These are phyloP conservation scores for Rosa persica DNA, from an alignment of 306 rosid genomes.

Conservation along the genomic window DNA sequence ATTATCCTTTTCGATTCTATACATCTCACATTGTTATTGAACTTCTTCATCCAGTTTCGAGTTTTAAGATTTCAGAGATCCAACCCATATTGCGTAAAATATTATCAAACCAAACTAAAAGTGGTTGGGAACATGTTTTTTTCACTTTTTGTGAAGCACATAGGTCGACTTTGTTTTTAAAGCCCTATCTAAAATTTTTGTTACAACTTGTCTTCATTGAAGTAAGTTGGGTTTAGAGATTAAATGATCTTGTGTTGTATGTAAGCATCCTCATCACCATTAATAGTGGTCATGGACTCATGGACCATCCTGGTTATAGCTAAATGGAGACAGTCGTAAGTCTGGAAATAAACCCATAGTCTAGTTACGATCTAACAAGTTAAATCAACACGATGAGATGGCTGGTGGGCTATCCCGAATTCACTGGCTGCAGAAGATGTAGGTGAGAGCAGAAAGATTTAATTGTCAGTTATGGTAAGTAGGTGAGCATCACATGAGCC, in stretches of 20 bases:
- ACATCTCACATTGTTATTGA: not conserved
- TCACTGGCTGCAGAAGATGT: slow-evolving; percentile 29
- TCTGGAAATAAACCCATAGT: not conserved
- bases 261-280: slow-evolving; percentile 21
- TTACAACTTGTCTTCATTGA: slow-evolving; percentile 27
- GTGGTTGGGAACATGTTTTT: slow-evolving; percentile 34
- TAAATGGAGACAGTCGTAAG: not conserved
- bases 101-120: slow-evolving; percentile 15
- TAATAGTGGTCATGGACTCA: slow-evolving; percentile 13
- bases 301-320: not conserved
- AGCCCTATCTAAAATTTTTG: slow-evolving; percentile 23
- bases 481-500: slow-evolving; percentile 57
- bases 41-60: not conserved
- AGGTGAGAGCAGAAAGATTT: slow-evolving; percentile 45
- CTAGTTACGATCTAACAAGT: not conserved
- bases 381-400: not conserved
- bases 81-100: not conserved
- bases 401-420: slow-evolving; percentile 2
- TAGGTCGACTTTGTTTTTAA: slow-evolving; percentile 27
- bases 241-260: slow-evolving; percentile 31
- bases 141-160: slow-evolving; percentile 15
- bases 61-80: not conserved
- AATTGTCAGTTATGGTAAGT: slow-evolving; percentile 64
- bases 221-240: slow-evolving; percentile 9
- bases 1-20: not conserved